A percentile compares a stretch with the other conserved stretches of the same genome.
Conservation (phyloP, 1,284 basidiomycete genomes). For the Amylostereum areolatum region DNA sequence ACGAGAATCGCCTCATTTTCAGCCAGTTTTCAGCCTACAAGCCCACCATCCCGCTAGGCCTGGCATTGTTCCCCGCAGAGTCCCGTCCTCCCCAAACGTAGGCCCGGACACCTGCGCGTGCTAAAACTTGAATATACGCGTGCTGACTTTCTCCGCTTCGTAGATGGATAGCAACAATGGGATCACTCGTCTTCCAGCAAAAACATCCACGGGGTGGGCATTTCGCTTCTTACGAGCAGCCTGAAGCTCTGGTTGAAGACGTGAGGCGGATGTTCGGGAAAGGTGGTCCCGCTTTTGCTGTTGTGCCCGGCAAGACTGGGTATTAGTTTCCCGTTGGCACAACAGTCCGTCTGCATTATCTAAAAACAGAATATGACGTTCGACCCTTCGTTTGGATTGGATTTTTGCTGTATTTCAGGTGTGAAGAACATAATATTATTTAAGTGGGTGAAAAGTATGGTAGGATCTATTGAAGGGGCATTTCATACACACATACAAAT, state of each 20-base stretch:
- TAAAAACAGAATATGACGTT: too few relatives aligned
- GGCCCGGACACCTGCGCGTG: conserved; percentile 9
- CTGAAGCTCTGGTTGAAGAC: conserved; percentile 5
- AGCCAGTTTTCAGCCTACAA: not conserved
- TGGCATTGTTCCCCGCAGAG: conserved; percentile 45
- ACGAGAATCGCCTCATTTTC: conserved; percentile 24
- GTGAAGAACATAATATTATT: too few relatives aligned
- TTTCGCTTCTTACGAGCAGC: conserved; percentile 13
- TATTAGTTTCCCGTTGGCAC: too few relatives aligned
- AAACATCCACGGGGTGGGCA: conserved; percentile 11
- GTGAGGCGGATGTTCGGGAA: conserved; percentile 11
- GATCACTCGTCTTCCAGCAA: conserved; percentile 8
- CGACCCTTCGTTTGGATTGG: too few relatives aligned
- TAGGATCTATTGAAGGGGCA: too few relatives aligned
- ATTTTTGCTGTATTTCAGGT: too few relatives aligned
- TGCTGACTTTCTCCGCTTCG: not conserved
- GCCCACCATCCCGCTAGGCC: conserved; percentile 38
- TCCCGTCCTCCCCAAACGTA: conserved; percentile 31
- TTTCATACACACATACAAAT: too few relatives aligned
- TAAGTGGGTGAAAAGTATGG: too few relatives aligned
- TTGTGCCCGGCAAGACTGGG: too few relatives aligned
- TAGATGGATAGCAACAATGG: conserved; percentile 1
- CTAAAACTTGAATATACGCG: not conserved
- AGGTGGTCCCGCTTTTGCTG: conserved; percentile 3
- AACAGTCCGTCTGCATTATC: too few relatives aligned